A percentile compares a stretch with the other conserved stretches of the same genome.
phyloP scores from a whole-genome alignment of 495 filamentous ascomycete species.

The Penicillium parvum region DNA sequence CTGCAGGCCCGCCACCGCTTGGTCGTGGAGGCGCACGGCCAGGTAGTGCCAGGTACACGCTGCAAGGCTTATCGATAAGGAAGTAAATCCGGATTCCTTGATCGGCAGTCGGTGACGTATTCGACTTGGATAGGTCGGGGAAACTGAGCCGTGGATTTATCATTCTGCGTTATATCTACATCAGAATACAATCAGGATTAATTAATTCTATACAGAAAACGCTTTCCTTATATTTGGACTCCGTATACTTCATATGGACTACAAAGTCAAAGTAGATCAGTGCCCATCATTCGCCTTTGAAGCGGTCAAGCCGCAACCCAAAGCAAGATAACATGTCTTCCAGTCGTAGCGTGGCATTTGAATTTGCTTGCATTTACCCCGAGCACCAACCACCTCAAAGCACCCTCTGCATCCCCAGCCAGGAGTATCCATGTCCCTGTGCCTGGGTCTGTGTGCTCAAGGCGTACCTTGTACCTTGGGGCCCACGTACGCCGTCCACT shows the following conservation, averaged over 20 bases:
- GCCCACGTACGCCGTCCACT: conserved; percentile 17
- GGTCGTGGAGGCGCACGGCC: conserved; percentile 8
- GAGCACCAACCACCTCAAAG: neutral
- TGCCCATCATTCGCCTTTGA: conserved; percentile 17
- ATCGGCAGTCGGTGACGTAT: conserved; percentile 16
- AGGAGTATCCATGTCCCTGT: conserved; percentile 25
- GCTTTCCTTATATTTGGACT: no score
- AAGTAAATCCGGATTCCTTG: neutral
- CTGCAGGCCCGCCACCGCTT: conserved; percentile 17
- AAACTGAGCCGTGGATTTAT: no score
- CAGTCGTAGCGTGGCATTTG: conserved; percentile 1
- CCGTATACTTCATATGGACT: no score
- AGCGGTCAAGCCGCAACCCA: conserved; percentile 20
- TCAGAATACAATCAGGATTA: no score
- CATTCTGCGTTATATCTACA: no score
- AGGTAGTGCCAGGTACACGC: conserved; percentile 27
- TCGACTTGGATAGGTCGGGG: conserved; percentile 9
- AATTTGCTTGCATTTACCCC: neutral
- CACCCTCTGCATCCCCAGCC: conserved; percentile 8
- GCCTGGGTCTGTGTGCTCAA: neutral
- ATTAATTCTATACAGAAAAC: no score
- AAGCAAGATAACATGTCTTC: conserved; percentile 21
- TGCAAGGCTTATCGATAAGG: conserved; percentile 29
- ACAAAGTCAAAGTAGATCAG: neutral
- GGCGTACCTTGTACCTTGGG: conserved; percentile 18